Evolutionary conservation across 257 asterid species (phyloP).

Genomic region (Capsicum chinense): DNA sequence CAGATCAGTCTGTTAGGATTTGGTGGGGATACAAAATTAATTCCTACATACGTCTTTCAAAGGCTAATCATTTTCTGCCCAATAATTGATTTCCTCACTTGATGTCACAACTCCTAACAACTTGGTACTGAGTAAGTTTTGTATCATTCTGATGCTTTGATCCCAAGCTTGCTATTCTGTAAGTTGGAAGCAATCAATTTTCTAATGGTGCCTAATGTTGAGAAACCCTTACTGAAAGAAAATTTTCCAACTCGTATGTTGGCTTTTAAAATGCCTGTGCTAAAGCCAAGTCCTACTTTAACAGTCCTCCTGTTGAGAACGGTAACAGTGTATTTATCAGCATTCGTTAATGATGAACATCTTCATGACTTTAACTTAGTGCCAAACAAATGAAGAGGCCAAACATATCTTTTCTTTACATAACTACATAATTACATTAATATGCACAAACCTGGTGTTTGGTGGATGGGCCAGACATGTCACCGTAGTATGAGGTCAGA

Average conservation of each 20-base stretch:
- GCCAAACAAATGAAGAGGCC: not conserved
- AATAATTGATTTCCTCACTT: not conserved
- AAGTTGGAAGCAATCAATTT: not conserved
- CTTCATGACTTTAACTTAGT: not conserved
- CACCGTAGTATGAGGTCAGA: not conserved
- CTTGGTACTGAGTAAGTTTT: not conserved
- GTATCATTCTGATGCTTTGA: not conserved
- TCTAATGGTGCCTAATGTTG: slow-evolving; percentile 14
- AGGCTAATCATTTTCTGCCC: not conserved
- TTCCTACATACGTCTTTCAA: not conserved
- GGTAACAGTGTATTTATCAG: not conserved
- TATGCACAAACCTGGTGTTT: slow-evolving; percentile 11
- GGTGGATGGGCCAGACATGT: not conserved
- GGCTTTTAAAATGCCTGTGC: not conserved
- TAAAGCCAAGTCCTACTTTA: slow-evolving; percentile 24
- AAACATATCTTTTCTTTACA: not conserved
- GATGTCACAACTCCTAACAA: not conserved
- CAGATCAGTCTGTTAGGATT: not conserved
- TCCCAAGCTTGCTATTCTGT: not conserved
- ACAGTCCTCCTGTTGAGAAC: not conserved
- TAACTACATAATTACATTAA: not conserved
- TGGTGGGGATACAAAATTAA: not conserved
- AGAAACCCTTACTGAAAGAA: slow-evolving; percentile 1
- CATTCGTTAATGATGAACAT: not conserved
- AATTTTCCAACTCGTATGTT: not conserved